Evolutionary conservation across 1,139 yeast species (phyloP).

Genomic region (Suhomyces terraborum): DNA sequence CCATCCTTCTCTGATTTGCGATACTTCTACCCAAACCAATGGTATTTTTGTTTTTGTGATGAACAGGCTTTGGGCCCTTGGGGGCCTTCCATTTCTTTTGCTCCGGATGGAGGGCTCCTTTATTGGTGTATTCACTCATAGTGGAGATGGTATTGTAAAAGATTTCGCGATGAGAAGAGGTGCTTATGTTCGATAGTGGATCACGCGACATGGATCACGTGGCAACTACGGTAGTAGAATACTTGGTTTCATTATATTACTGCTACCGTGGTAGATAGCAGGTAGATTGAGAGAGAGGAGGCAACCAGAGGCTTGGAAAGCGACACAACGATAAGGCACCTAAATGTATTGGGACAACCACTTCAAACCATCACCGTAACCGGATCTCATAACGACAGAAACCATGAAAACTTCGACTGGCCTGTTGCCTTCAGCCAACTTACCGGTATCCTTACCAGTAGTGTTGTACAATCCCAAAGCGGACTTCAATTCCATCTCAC

Average conservation of each 20-base stretch:
- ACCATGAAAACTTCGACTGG: conserved; percentile 98
- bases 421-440: conserved; percentile 73
- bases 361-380: conserved; percentile 93
- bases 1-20: conserved; percentile 70
- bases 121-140: conserved; percentile 28
- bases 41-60: conserved; percentile 76
- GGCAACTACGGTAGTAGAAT: neutral
- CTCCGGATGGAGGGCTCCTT: conserved; percentile 50
- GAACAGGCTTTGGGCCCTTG: conserved; percentile 89
- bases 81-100: conserved; percentile 64
- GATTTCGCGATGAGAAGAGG: conserved; percentile 7
- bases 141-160: neutral
- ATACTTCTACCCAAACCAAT: conserved; percentile 87
- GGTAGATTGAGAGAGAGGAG: too few relatives aligned
- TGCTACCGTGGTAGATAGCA: too few relatives aligned
- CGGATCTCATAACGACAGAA: conserved; percentile 95
- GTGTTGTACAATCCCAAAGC: conserved; percentile 80
- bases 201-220: conserved; percentile 5
- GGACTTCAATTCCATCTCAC: conserved; percentile 91
- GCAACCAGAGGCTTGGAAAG: too few relatives aligned
- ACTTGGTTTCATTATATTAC: neutral
- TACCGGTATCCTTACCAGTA: conserved; percentile 80
- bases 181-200: conserved; percentile 1
- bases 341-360: conserved; percentile 96
- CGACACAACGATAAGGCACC: too few relatives aligned